Base-by-base conservation (phyloP, 2,329 filamentous ascomycete species). In the Plectosphaerella sp. region DNA sequence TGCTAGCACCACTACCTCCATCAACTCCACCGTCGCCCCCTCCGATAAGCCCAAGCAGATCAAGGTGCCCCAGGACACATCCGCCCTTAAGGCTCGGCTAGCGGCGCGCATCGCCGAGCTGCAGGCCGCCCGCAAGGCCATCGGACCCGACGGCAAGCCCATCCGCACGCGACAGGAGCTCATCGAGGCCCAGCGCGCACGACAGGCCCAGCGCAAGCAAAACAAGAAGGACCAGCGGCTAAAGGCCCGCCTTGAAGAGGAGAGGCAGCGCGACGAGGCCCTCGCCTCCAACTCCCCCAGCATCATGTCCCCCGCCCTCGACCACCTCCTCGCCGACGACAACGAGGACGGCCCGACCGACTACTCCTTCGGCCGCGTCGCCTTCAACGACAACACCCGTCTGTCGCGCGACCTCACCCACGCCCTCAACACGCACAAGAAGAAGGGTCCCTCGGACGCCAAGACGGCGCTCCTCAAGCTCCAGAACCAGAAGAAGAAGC, bases 281-380 rank as follows among this genome's bases (percentile, higher is more conserved):
- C 71, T 87, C 28, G 81, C 82, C 11, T 79, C 82, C 52, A 82
- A 82, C 62, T 86, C 83, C 3, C 83, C 83, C 4, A 72, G 76
- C 55, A 76, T 82, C 52, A 77, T 84, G 68, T 82, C 78, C 61
- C 78, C 81, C 0, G 71, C 75, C 10, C 69, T 82, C 25, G 76
- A 79, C 53, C 66, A 78, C 9, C 48, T 49, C 7, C 48, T 49
- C 22, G 37, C 20, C 37, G 51, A 47, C 49, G 75, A 76, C 35
- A 72, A 77, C 48, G 70, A 79, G 57, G 53, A 51, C n/a, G 51
- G 47, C 15, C 56, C 59, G 18, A 58, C 53, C 57, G 89, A 87
- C 72, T 95, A 96, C 66, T 84, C 90, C 6, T 99, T 97, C 68
- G 91, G 92, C 33, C 87, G 90, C 36, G 85, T 99, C n/a, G 85